Base-by-base conservation (phyloP, 169 alveolate genomes). In the Babesia sp. region DNA sequence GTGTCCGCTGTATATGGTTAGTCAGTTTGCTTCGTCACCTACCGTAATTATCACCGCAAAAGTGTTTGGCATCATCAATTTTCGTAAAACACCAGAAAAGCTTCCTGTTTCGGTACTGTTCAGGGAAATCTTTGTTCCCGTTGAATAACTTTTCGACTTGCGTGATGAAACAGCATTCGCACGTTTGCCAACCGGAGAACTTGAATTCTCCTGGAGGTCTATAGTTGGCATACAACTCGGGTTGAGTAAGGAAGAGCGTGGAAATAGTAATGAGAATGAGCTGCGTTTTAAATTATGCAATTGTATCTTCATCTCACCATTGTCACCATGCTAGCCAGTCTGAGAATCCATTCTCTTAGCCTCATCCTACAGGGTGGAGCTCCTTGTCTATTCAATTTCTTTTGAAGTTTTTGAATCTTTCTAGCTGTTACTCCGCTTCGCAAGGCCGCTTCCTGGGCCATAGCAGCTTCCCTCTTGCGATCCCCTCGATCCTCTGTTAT, bases 291-390 rank as follows among this genome's bases (percentile, higher is more conserved):
- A 16, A 5, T 29, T 7, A n/a, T 9, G 1, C 9, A 20, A 20
- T 6, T 42, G 34, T 29, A 20, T 24, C n/a, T 54, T 24, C 7
- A 75, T 5, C 73, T 44, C 24, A 86, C 80, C 63, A 83, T 33
- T 18, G 80, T 44, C 0, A 80, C 48, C 7, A 79, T 31, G 37
- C 84, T 59, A 5, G 66, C 56, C n/a, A 67, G 9, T 45, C 92
- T 73, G 16, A 86, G 78, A 29, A 86, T 41, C 87, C 90, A 82
- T 33, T 86, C 92, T 37, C 92, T 57, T 31, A 76, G 58, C 58
- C 88, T 80, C 87, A 80, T 86, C 26, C 67, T 61, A 54, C 88
- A 86, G 34, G 90, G 86, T 0, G 90, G 88, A 24, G 86, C 66
- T 0, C 92, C 92, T 29, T 81, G 78, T 6, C 77, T 76, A 33